Evolutionary conservation across 352 stramenopile genomes (phyloP).

Genomic region (Albugo candida): DNA sequence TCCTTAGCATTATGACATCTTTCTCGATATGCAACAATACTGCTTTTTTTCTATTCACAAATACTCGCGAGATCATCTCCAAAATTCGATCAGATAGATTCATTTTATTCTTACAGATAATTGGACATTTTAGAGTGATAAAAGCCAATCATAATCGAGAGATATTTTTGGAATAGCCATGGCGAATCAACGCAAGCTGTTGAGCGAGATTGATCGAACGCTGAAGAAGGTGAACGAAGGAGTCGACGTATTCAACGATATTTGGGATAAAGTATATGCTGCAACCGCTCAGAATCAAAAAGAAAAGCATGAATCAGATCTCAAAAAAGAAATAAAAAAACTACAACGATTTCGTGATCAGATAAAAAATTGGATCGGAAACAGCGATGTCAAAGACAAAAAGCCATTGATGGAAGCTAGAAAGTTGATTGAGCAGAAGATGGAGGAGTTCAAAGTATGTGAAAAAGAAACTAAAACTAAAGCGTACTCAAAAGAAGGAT

Average conservation of each 20-base stretch:
- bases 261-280: slow-evolving; percentile 97
- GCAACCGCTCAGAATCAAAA: slow-evolving; percentile 95
- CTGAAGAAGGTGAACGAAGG: slow-evolving; percentile 99
- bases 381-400: slow-evolving; percentile 97
- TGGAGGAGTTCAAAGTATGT: slow-evolving; percentile 99
- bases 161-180: slow-evolving; percentile 14
- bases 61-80: too few relatives aligned
- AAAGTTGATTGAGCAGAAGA: slow-evolving; percentile 96
- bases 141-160: too few relatives aligned
- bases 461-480: slow-evolving; percentile 99
- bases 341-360: slow-evolving; percentile 95
- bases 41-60: too few relatives aligned
- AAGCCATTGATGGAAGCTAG: slow-evolving; percentile 60
- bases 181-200: slow-evolving; percentile 68
- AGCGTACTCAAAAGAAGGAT: slow-evolving; percentile 95
- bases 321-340: slow-evolving; percentile 99
- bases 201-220: slow-evolving; percentile 96
- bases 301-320: slow-evolving; percentile 97
- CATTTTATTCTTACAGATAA: too few relatives aligned
- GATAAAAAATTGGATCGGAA: slow-evolving; percentile 98
- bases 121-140: too few relatives aligned
- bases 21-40: too few relatives aligned
- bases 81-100: too few relatives aligned
- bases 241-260: slow-evolving; percentile 97
- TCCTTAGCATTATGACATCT: too few relatives aligned